Percentiles rank a stretch among this genome's conserved stretches.
These are phyloP conservation scores for Phytophthora sojae DNA, from an alignment of 352 stramenopile species.

Conservation along the genomic window DNA sequence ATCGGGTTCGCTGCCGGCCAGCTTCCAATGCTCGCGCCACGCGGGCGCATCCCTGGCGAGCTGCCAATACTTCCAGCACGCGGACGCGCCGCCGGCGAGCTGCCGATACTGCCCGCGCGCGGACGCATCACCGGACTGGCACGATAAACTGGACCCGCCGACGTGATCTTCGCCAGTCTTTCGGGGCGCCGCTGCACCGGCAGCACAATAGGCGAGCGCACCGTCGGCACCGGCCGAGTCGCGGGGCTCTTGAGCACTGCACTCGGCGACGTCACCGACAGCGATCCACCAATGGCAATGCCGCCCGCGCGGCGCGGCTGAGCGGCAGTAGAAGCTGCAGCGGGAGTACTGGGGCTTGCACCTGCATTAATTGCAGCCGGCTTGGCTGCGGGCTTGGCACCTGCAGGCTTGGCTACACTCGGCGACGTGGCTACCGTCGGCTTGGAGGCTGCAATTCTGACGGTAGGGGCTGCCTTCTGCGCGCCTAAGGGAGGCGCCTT, in stretches of 20 bases:
- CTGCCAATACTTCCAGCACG: slow-evolving; percentile 14
- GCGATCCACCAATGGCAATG: slow-evolving; percentile 34
- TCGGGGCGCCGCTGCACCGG: slow-evolving; percentile 58
- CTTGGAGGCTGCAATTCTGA: slow-evolving; percentile 14
- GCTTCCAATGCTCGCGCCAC: slow-evolving; percentile 26
- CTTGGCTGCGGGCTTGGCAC: background rate
- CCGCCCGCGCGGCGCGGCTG: slow-evolving; percentile 22
- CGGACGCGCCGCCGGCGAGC: slow-evolving; percentile 2
- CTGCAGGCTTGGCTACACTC: background rate
- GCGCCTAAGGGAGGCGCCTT: background rate
- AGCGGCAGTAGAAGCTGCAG: background rate
- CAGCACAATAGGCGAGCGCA: slow-evolving; percentile 52
- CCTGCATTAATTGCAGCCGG: slow-evolving; percentile 4
- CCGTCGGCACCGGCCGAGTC: slow-evolving; percentile 17
- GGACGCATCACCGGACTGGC: slow-evolving; percentile 64
- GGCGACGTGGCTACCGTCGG: background rate
- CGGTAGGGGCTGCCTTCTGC: background rate
- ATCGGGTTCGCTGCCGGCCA: slow-evolving; percentile 24
- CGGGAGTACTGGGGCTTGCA: background rate
- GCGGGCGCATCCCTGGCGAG: slow-evolving; percentile 26
- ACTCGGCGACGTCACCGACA: slow-evolving; percentile 17
- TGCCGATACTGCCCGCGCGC: slow-evolving; percentile 34
- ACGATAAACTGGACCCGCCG: slow-evolving; percentile 51
- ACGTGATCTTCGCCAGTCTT: slow-evolving; percentile 73
- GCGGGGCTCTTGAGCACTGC: slow-evolving; percentile 14